phyloP scores from a whole-genome alignment of 805 yeast species.

The Tetrapisispora pingtungensis region DNA sequence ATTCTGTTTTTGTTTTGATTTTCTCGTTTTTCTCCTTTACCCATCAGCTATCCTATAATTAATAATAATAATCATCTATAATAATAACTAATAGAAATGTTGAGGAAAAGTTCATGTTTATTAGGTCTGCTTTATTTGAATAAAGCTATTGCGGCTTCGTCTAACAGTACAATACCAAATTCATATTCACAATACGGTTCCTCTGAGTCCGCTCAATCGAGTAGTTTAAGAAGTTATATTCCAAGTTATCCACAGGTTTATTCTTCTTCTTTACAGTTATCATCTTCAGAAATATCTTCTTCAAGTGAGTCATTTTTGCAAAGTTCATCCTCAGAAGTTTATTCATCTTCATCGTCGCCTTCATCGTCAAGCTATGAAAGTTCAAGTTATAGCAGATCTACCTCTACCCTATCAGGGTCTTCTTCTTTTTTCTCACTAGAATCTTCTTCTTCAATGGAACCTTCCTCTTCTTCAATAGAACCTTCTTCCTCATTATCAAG shows the following conservation, averaged over 20 bases:
- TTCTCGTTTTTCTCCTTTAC: too few relatives aligned
- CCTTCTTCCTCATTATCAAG: conserved; percentile 3
- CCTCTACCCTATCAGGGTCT: conserved; percentile 5
- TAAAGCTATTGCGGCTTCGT: not conserved
- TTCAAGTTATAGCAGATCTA: not conserved
- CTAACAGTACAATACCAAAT: not conserved
- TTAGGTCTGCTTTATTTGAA: not conserved
- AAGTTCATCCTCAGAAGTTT: not conserved
- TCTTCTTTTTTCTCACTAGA: too few relatives aligned
- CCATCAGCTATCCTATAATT: too few relatives aligned
- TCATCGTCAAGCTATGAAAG: not conserved
- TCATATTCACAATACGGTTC: not conserved
- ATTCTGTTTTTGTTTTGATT: too few relatives aligned
- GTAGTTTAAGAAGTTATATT: too few relatives aligned
- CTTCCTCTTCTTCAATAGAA: not conserved
- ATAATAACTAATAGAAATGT: too few relatives aligned
- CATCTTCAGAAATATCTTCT: not conserved
- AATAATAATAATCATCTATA: too few relatives aligned
- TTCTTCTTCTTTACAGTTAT: not conserved
- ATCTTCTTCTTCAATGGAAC: not conserved
- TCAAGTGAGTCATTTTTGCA: not conserved
- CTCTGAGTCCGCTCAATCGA: too few relatives aligned
- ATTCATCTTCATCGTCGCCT: not conserved
- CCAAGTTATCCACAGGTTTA: too few relatives aligned
- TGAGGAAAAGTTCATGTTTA: too few relatives aligned